Evolutionary conservation across 192 early-diverging fungal genomes (phyloP).

Genomic region (Coemansia pectinata): DNA sequence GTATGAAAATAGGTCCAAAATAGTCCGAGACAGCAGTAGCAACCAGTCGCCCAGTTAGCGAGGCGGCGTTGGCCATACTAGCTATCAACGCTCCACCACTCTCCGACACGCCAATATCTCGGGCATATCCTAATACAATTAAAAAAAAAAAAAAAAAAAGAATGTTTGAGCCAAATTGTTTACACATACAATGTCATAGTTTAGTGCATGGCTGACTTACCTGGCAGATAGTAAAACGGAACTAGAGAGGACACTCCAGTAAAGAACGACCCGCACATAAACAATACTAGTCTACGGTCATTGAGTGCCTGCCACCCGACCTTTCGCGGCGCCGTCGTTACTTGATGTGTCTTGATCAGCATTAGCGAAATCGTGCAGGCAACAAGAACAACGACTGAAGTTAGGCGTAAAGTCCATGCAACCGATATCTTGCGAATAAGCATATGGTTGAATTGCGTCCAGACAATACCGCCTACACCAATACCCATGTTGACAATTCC

Average conservation of each 20-base stretch:
- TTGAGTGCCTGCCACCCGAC: slow-evolving; percentile 20
- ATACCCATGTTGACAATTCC: slow-evolving; percentile 64
- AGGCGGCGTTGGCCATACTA: slow-evolving; percentile 49
- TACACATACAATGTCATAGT: background rate
- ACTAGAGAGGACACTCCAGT: slow-evolving; percentile 42
- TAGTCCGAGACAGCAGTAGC: slow-evolving; percentile 36
- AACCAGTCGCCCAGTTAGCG: slow-evolving; percentile 32
- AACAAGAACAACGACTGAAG: slow-evolving; percentile 49
- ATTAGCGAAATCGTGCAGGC: slow-evolving; percentile 29
- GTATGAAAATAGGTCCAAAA: slow-evolving; percentile 32
- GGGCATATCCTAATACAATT: slow-evolving; percentile 27
- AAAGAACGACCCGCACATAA: slow-evolving; percentile 36
- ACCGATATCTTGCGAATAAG: slow-evolving; percentile 60
- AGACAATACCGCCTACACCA: slow-evolving; percentile 70
- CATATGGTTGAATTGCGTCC: slow-evolving; percentile 60
- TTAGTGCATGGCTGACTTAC: slow-evolving; percentile 17
- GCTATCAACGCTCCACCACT: slow-evolving; percentile 37
- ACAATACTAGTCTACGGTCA: slow-evolving; percentile 30
- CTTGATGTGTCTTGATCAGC: slow-evolving; percentile 39
- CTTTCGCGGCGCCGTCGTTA: background rate
- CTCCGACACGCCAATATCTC: slow-evolving; percentile 37
- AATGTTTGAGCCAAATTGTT: background rate
- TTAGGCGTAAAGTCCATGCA: slow-evolving; percentile 64
- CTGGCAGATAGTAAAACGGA: slow-evolving; percentile 55
- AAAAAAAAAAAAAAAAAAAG: background rate